These are phyloP conservation scores for Carex parvula DNA, from an alignment of 176 grass and related monocot species.

Conservation along the genomic window DNA sequence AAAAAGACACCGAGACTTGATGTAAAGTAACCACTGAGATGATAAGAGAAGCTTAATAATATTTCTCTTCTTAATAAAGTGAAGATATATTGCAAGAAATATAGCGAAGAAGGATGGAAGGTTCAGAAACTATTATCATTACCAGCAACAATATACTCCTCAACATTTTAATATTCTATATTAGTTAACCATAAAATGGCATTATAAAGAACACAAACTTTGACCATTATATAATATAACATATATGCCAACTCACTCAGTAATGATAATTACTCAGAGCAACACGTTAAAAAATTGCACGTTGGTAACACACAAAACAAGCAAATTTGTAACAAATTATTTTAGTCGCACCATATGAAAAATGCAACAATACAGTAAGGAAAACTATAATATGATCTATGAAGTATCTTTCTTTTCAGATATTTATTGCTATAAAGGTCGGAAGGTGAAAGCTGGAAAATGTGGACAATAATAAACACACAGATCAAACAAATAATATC, in stretches of 20 bases:
- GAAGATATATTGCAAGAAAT: background rate
- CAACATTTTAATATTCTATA: background rate
- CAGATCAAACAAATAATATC: conserved; percentile 9
- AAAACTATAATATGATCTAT: background rate
- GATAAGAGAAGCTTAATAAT: background rate
- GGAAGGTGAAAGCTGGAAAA: background rate
- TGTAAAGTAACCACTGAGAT: background rate
- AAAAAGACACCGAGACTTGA: background rate
- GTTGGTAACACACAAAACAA: background rate
- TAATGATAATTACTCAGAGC: background rate
- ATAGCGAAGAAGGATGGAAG: background rate
- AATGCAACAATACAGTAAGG: background rate
- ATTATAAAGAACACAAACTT: background rate
- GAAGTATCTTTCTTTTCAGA: background rate
- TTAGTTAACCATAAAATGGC: background rate
- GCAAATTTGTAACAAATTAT: background rate
- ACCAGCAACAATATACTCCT: background rate
- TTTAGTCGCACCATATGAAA: background rate
- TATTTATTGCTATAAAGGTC: background rate
- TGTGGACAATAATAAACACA: conserved; percentile 6
- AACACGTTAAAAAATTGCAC: background rate
- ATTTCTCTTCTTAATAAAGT: background rate
- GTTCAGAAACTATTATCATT: background rate
- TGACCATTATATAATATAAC: background rate
- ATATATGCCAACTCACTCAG: background rate